Conservation (phyloP, 148 eudicot genomes). For the Camellia lanceoleosa region DNA sequence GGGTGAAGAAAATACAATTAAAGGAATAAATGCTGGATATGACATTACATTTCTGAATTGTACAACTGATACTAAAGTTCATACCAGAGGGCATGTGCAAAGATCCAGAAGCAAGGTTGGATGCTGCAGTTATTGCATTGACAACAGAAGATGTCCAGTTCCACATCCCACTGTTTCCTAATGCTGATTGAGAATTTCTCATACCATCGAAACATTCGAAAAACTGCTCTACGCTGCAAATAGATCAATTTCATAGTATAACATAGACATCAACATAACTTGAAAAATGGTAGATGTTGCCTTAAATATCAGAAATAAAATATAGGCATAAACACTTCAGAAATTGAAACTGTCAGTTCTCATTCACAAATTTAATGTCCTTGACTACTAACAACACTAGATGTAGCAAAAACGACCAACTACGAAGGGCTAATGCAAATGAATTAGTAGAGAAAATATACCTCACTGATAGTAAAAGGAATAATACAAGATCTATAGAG, state of each 20-base stretch:
- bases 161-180: constrained; percentile 97
- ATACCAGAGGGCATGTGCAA: constrained; percentile 67
- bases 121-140: constrained; percentile 86
- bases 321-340: not conserved
- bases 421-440: not conserved
- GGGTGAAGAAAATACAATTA: not conserved
- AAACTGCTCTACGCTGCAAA: constrained; percentile 87
- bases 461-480: not conserved
- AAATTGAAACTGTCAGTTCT: not conserved
- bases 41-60: not conserved
- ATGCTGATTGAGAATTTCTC: constrained; percentile 72
- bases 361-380: not conserved
- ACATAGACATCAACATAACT: not conserved
- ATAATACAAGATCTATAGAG: not conserved
- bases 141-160: constrained; percentile 89
- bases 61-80: constrained; percentile 6
- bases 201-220: constrained; percentile 91
- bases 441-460: not conserved
- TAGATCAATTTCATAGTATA: constrained; percentile 16
- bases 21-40: not conserved
- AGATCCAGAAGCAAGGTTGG: constrained; percentile 94
- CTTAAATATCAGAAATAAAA: not conserved
- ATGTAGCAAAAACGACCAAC: not conserved
- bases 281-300: not conserved
- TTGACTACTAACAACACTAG: not conserved